phyloP scores from a whole-genome alignment of 805 yeast species.

The Starmera caribaea region DNA sequence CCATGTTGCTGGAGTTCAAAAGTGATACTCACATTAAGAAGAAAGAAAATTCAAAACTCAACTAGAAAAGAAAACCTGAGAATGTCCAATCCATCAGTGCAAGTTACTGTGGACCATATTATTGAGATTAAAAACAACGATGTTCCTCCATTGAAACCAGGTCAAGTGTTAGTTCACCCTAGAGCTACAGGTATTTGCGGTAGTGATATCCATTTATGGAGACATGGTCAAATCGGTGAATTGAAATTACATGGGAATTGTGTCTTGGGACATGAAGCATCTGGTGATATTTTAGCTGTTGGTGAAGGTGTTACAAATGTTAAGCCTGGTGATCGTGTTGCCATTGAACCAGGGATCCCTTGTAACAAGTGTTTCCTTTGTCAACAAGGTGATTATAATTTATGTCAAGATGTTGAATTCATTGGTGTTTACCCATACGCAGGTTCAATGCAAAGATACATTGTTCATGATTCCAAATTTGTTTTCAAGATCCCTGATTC shows the following conservation, averaged over 20 bases:
- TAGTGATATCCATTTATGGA: conserved; percentile 61
- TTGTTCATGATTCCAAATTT: conserved; percentile 22
- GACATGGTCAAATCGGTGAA: conserved; percentile 55
- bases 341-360: conserved; percentile 46
- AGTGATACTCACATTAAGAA: too few relatives aligned
- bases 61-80: background rate
- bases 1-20: too few relatives aligned
- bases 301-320: conserved; percentile 38
- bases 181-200: conserved; percentile 70
- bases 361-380: conserved; percentile 33
- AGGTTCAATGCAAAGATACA: conserved; percentile 31
- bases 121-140: conserved; percentile 9
- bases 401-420: conserved; percentile 29
- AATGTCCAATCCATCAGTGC: conserved; percentile 12
- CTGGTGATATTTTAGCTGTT: conserved; percentile 36
- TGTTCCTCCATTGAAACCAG: conserved; percentile 8
- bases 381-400: conserved; percentile 29
- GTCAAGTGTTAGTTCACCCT: conserved; percentile 12
- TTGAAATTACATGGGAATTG: conserved; percentile 25
- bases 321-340: conserved; percentile 38
- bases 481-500: conserved; percentile 28
- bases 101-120: conserved; percentile 13
- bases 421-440: conserved; percentile 28
- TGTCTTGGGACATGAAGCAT: conserved; percentile 36
- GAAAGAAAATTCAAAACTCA: too few relatives aligned